Base-by-base conservation (phyloP, 2,329 filamentous ascomycete species). In the Hypomyces perniciosus region DNA sequence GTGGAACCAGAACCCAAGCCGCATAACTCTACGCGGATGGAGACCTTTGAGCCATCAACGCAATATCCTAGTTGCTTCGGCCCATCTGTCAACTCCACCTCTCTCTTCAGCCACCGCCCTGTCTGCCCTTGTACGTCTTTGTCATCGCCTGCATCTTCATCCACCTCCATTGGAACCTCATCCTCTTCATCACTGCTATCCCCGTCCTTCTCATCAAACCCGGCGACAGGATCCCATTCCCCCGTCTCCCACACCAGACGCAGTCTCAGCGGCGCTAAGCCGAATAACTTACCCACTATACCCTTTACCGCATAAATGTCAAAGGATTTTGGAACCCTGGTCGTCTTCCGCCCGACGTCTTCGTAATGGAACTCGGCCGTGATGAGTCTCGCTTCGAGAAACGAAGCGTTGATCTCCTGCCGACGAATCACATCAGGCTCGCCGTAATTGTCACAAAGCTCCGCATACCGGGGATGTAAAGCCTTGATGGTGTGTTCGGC, bases 191-290 rank as follows among this genome's bases (percentile, higher is more conserved):
- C 78, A 42, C 76, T 78, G 57, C 73, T 76, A 41, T 73, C 75
- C 48, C 71, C 77, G 40, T 81, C 81, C 30, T 78, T 76, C 4
- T 80, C 76, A 55, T 83, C 77, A 58, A 82, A 80, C 54, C 79
- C 77, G 7, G 78, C 78, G 0, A 90, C 83, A 0, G 88, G 88
- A 66, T 96, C 90, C 82, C 86, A 89, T 67, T 96, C 91, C 20
- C 89, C 88, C 7, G 90, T 96, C 71, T 96, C 90, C 86, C 89
- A 95, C 1, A 93, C 72, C 44, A 97, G 67, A 38, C 75, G 77
- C 54, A 92, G 71, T 39, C 70, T 70, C 55, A 89, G 73, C 0
- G 90, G 86, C 43, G 76, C 69, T 8, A 87, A 59, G 1, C 70
- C 74, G 61, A 95, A 89, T n/a, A 85, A 65, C 57, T 80, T 84